Evolutionary conservation across 2,329 filamentous ascomycete genomes (phyloP), one percentile per base, ranked within the genome.

Genomic region (Aspergillus luchuensis): DNA sequence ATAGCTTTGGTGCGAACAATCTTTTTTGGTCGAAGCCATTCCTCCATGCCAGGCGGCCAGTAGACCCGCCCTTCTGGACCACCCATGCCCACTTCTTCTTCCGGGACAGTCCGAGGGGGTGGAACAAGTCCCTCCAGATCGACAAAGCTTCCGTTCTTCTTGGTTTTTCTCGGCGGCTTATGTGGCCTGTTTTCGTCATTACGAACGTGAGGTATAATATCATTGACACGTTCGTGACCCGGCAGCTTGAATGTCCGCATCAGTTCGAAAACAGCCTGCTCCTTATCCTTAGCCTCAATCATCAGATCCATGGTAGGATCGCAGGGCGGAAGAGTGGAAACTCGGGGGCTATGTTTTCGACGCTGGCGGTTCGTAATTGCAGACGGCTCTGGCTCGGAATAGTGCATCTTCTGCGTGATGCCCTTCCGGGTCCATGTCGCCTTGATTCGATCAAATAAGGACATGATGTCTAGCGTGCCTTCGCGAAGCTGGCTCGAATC

Each of bases 281-380:
- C 94, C 76, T 98, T 98, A 72, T 97, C 94, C 74, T 98, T 98
- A 51, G 94, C 94, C 78, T 98, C 94, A 62, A 98, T 97, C 94
- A 98, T 98, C n/a, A 98, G 81, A 71, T 97, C 94, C 89, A 96
- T 95, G 33, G 90, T 88, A 1, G 86, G 80, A 4, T 88, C 83
- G 69, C 94, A 97, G 0, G 94, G 93, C 0, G 94, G 94, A 0
- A 98, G 77, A 0, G 88, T 90, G 65, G 84, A 83, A 1, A 96
- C 92, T 8, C 94, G 85, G 0, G 91, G 84, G 38, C 88, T 92
- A 71, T 98, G 94, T 76, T 96, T 97, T 60, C 94, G 85, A 28
- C 93, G 83, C 66, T 96, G 89, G 0, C 87, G 84, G 0, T 84
- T 85, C 0, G 92, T 96, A 43, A 96, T 85, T 1, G 92, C 91